Conservation (phyloP, 345 rosid species). For the Syzygium grande region DNA sequence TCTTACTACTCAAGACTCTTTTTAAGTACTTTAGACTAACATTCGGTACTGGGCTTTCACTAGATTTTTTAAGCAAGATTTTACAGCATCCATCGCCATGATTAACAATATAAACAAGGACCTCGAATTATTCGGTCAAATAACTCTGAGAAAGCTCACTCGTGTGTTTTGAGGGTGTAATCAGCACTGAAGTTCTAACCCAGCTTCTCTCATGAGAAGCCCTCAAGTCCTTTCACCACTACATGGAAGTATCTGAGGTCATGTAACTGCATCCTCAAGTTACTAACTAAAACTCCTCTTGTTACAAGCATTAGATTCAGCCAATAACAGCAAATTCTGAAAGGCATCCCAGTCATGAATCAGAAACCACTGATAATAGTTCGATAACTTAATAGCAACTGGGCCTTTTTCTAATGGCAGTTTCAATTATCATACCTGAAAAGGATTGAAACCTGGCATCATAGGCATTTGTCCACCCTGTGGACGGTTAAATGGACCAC, state of each 20-base stretch:
- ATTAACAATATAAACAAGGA: too few species aligned
- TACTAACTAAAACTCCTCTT: neutral
- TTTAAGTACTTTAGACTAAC: neutral
- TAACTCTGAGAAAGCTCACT: neutral
- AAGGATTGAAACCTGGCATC: constrained; percentile 89
- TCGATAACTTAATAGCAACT: neutral
- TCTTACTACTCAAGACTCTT: neutral
- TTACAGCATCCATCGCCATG: too few species aligned
- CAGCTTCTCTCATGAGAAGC: neutral
- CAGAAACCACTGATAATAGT: neutral
- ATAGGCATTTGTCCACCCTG: constrained; percentile 72
- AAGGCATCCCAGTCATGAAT: neutral
- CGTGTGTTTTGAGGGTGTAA: neutral
- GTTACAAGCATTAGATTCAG: neutral
- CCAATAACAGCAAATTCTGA: neutral
- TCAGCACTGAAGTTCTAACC: neutral
- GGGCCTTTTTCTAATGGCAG: neutral
- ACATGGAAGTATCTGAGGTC: neutral
- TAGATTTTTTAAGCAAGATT: too few species aligned
- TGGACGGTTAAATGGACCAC: constrained; percentile 69
- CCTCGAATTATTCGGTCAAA: neutral
- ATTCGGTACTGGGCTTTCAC: too few species aligned
- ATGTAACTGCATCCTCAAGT: neutral
- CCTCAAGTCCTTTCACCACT: neutral
- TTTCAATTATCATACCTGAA: constrained; percentile 36